Evolutionary conservation across 768 basidiomycete genomes (phyloP).

Genomic region (Austroboletus festivus): DNA sequence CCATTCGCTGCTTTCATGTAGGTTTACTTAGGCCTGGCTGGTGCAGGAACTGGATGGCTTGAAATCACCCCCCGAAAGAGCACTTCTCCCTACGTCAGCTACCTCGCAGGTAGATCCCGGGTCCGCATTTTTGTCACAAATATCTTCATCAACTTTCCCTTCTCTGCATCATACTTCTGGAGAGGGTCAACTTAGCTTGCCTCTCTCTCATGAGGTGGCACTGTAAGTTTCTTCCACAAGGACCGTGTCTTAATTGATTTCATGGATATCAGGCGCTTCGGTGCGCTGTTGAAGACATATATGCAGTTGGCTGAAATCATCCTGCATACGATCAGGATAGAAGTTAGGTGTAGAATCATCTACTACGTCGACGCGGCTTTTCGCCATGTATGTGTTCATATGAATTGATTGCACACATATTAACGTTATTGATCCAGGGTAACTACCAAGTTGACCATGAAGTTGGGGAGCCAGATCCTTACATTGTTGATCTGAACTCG

Average conservation of each 20-base stretch:
- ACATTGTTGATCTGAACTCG: conserved; percentile 80
- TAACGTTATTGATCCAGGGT: conserved; percentile 49
- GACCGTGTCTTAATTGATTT: conserved; percentile 2
- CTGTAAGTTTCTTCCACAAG: conserved; percentile 51
- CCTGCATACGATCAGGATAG: conserved; percentile 82
- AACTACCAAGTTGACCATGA: conserved; percentile 81
- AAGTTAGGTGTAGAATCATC: conserved; percentile 80
- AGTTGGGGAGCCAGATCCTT: conserved; percentile 87
- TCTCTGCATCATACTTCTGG: conserved; percentile 34
- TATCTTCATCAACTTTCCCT: conserved; percentile 47
- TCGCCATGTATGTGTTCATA: conserved; percentile 52
- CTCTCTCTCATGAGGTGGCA: conserved; percentile 85
- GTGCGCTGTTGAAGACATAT: conserved; percentile 87
- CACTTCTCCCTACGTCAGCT: conserved; percentile 49
- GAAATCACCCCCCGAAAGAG: conserved; percentile 53
- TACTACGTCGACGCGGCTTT: conserved; percentile 80
- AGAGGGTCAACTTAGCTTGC: conserved; percentile 58
- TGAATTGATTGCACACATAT: conserved; percentile 1
- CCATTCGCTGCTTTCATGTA: conserved; percentile 3
- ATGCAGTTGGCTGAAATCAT: conserved; percentile 86
- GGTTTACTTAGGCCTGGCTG: conserved; percentile 72
- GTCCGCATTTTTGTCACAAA: conserved; percentile 40
- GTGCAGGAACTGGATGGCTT: conserved; percentile 65
- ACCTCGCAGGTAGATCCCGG: conserved; percentile 44
- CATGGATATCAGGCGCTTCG: conserved; percentile 67